A percentile compares a stretch with the other conserved stretches of the same genome.
Conservation (phyloP, 202 grass and related monocot species). For the Setaria viridis region DNA sequence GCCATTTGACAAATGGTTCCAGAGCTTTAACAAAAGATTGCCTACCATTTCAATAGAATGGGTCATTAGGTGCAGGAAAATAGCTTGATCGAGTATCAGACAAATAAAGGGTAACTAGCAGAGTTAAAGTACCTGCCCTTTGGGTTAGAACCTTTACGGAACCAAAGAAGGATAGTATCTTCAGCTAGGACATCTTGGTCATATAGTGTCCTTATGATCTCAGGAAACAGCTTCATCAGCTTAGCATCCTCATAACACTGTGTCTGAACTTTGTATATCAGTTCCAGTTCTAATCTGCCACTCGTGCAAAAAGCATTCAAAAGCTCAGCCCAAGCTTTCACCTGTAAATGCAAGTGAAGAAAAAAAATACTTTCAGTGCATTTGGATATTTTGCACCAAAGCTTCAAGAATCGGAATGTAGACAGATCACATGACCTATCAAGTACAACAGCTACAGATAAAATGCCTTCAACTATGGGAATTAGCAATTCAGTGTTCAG, state of each 20-base stretch:
- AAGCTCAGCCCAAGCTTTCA: slow-evolving; percentile 83
- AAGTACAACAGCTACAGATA: not conserved
- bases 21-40: slow-evolving; percentile 89
- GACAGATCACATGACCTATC: not conserved
- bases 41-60: slow-evolving; percentile 41
- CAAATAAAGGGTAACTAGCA: not conserved
- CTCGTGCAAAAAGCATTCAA: slow-evolving; percentile 83
- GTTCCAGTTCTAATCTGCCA: slow-evolving; percentile 81
- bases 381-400: not conserved
- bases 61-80: not conserved
- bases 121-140: slow-evolving; percentile 67
- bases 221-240: slow-evolving; percentile 89
- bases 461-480: not conserved
- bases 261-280: slow-evolving; percentile 90
- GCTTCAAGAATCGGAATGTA: not conserved
- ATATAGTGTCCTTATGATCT: slow-evolving; percentile 87
- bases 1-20: slow-evolving; percentile 90
- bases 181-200: slow-evolving; percentile 92
- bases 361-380: not conserved
- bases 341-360: slow-evolving; percentile 49
- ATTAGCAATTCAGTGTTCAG: not conserved
- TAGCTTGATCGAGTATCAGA: not conserved
- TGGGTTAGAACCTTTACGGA: slow-evolving; percentile 80
- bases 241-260: slow-evolving; percentile 90
- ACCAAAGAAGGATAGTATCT: slow-evolving; percentile 89